Evolutionary conservation across 2,329 filamentous ascomycete species (phyloP).

Genomic region (Trichoderma citrinoviride): DNA sequence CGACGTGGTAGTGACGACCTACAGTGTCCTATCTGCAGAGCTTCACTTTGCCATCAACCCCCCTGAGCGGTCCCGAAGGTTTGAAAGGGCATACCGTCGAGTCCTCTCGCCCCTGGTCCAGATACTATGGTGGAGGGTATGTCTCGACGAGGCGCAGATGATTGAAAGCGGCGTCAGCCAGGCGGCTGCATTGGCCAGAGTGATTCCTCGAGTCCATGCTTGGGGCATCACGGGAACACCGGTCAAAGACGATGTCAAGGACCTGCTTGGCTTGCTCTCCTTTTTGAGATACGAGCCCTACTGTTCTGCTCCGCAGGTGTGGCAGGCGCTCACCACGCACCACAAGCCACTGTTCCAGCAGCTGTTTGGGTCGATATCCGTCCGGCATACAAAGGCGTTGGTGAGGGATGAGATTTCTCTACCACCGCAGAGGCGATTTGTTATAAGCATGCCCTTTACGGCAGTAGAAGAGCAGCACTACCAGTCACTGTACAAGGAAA

Average conservation of each 20-base stretch:
- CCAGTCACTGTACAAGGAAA: conserved; percentile 67
- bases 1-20: conserved; percentile 64
- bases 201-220: conserved; percentile 79
- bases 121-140: conserved; percentile 84
- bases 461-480: conserved; percentile 92
- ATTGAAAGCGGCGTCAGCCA: conserved; percentile 84
- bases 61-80: conserved; percentile 66
- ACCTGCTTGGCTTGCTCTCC: conserved; percentile 75
- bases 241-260: conserved; percentile 71
- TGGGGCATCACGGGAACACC: conserved; percentile 93
- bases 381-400: conserved; percentile 82
- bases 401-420: conserved; percentile 76
- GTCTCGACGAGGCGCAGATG: conserved; percentile 82
- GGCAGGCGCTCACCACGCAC: conserved; percentile 62
- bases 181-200: conserved; percentile 74
- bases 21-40: conserved; percentile 72
- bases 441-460: conserved; percentile 87
- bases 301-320: conserved; percentile 60
- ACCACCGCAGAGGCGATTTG: conserved; percentile 78
- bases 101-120: conserved; percentile 73
- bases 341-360: conserved; percentile 64
- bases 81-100: conserved; percentile 63
- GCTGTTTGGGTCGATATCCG: conserved; percentile 68
- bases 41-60: conserved; percentile 71
- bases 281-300: conserved; percentile 82